phyloP scores from a whole-genome alignment of 179 eudicot species.

The Actinidia chinensis region DNA sequence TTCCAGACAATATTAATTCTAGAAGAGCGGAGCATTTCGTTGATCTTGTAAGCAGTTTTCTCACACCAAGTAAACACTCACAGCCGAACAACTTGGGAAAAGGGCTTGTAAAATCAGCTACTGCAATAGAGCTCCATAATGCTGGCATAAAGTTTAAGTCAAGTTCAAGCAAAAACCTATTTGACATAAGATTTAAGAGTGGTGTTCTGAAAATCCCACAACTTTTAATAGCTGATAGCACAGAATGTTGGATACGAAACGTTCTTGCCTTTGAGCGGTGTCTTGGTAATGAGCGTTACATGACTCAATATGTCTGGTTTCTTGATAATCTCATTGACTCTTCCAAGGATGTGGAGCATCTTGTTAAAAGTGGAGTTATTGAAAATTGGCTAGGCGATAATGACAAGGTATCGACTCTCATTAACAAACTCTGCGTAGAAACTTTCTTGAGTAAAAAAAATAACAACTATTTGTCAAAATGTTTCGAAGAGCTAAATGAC shows the following conservation, averaged over 20 bases:
- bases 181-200: slow-evolving; percentile 30
- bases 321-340: slow-evolving; percentile 35
- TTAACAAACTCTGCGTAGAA: too few species aligned
- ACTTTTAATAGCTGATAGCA: slow-evolving; percentile 23
- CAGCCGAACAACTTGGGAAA: too few species aligned
- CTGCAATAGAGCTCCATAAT: slow-evolving; percentile 21
- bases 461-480: too few species aligned
- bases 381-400: too few species aligned
- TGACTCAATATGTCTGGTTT: slow-evolving; percentile 34
- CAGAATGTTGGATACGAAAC: slow-evolving; percentile 15
- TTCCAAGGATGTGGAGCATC: slow-evolving; percentile 34
- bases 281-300: slow-evolving; percentile 25
- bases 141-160: slow-evolving; percentile 31
- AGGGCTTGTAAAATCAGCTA: not conserved
- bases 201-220: slow-evolving; percentile 34
- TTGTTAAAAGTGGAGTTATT: slow-evolving; percentile 20
- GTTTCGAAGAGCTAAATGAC: not conserved
- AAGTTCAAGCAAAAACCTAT: slow-evolving; percentile 14
- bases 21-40: too few species aligned
- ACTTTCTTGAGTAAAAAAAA: too few species aligned
- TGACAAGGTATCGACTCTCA: not conserved
- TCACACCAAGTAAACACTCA: too few species aligned
- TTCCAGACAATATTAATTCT: too few species aligned
- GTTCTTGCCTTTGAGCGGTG: slow-evolving; percentile 36
- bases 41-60: too few species aligned